phyloP scores from a whole-genome alignment of 169 alveolate species.

The Eimeria praecox region DNA sequence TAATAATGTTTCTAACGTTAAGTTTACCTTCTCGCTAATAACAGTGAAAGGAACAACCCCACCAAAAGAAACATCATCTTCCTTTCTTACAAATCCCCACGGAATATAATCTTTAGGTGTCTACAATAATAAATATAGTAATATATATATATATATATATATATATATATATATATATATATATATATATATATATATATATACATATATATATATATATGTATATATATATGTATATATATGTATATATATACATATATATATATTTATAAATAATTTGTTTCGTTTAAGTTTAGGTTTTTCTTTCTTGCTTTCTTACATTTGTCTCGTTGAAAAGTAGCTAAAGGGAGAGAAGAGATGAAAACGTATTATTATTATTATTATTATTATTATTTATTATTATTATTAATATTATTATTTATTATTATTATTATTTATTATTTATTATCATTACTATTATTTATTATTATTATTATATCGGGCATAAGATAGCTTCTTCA shows the following conservation, averaged over 20 bases:
- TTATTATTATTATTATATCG: too few relatives aligned
- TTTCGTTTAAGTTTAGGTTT: too few relatives aligned
- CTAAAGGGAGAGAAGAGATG: too few relatives aligned
- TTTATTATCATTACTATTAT: too few relatives aligned
- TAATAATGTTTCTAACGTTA: background rate
- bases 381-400: too few relatives aligned
- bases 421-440: too few relatives aligned
- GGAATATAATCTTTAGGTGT: conserved; percentile 25
- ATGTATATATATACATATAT: too few relatives aligned
- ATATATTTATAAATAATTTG: background rate
- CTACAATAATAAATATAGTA: too few relatives aligned
- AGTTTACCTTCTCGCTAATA: conserved; percentile 23
- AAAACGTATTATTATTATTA: too few relatives aligned
- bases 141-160: background rate
- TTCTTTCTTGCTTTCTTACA: background rate
- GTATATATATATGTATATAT: too few relatives aligned
- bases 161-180: background rate
- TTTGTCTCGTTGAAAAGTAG: conserved; percentile 30
- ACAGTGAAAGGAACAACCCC: conserved; percentile 48
- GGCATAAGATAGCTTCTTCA: too few relatives aligned
- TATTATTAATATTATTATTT: too few relatives aligned
- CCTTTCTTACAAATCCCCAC: background rate
- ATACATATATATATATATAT: background rate
- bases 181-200: background rate
- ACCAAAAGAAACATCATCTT: conserved; percentile 18